Base-by-base conservation (phyloP, 345 rosid species). In the Lepidium africanum region DNA sequence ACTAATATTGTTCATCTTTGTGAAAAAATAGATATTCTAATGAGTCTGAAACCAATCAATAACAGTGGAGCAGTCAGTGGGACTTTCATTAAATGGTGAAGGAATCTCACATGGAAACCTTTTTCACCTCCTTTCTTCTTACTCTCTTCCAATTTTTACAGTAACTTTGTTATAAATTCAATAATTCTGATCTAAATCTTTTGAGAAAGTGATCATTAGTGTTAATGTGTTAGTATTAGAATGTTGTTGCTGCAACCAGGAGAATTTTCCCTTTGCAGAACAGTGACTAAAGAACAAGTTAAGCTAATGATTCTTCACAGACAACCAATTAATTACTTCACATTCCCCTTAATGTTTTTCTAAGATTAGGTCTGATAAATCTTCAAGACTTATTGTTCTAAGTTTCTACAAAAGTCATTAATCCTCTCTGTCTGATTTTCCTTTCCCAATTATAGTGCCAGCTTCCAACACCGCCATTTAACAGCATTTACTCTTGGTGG, bases 401-500 rank as follows among this genome's bases (percentile, higher is more conserved):
- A 65, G 72, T 57, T 58, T 2, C 76, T 64, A 10, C 19, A 45
- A 47, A 55, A 21, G 25, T 49, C 58, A 51, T 52, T 37, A 73
- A 67, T 46, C 25, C 33, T 67, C 50, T 61, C 33, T 61, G 73
- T 46, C 65, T 61, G 69, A 67, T 36, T 74, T 74, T 57, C 43
- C 54, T 67, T 60, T 60, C 63, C 69, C 27, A 67, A 30, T 67
- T 61, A 68, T 67, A 67, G 63, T 67, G 59, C 65, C 69, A 74
- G 78, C 74, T 69, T 75, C 66, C 70, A 41, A 54, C 78, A 75
- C 69, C 69, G 60, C 52, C 78, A 68, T 75, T 69, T 75, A 68
- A 75, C 78, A 75, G 74, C 78, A 75, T 75, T 75, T 55, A 75
- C 74, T 75, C 32, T 47, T 57, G 64, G 64, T 67, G 58, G 17